Evolutionary conservation across 2,329 filamentous ascomycete genomes (phyloP).

Genomic region (Colletotrichum trifolii): DNA sequence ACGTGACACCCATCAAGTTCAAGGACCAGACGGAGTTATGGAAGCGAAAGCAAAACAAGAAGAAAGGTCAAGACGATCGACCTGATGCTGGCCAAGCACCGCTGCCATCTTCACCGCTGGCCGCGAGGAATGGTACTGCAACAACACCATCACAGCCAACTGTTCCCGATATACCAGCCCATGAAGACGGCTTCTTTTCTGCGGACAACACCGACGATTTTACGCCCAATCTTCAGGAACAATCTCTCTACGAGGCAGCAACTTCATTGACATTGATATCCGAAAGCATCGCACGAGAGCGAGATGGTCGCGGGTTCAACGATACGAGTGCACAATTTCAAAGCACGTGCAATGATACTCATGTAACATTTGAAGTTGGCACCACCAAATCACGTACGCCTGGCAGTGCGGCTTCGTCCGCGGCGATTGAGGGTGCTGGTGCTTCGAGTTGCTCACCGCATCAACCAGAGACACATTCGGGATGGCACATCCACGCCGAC

Average conservation of each 20-base stretch:
- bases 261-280: conserved; percentile 17
- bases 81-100: neutral
- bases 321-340: too few relatives aligned
- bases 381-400: too few relatives aligned
- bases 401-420: too few relatives aligned
- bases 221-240: neutral
- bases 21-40: conserved; percentile 21
- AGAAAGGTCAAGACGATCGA: neutral
- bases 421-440: too few relatives aligned
- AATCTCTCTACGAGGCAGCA: conserved; percentile 11
- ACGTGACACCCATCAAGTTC: conserved; percentile 22
- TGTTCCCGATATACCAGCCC: neutral
- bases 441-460: too few relatives aligned
- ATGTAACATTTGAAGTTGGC: too few relatives aligned
- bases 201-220: neutral
- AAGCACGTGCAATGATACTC: too few relatives aligned
- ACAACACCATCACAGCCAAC: neutral
- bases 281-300: conserved; percentile 4
- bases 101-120: too few relatives aligned
- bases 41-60: conserved; percentile 13
- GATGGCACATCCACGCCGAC: too few relatives aligned
- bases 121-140: too few relatives aligned
- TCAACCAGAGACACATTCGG: too few relatives aligned
- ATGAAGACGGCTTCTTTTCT: conserved; percentile 11
- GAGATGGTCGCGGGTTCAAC: too few relatives aligned